A percentile compares a stretch with the other conserved stretches of the same genome.
Evolutionary conservation across 2,329 filamentous ascomycete species (phyloP).

Genomic region (Tolypocladium amazonense): DNA sequence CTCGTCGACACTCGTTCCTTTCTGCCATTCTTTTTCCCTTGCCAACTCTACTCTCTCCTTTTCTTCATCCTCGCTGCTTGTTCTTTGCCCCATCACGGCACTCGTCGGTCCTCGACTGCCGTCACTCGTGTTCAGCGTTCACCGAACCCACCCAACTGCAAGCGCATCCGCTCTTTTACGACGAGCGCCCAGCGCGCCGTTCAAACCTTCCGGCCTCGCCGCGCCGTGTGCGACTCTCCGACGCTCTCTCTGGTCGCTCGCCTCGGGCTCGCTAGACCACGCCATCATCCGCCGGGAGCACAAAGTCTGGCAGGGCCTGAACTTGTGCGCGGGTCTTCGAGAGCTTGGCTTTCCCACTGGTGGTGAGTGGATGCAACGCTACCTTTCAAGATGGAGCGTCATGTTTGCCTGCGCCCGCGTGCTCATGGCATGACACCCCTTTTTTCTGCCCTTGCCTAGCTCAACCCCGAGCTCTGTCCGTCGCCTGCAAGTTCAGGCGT

Average conservation of each 20-base stretch:
- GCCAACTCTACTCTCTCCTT: background rate
- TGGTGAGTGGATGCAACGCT: constrained; percentile 8
- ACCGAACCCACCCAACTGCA: background rate
- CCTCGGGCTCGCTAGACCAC: background rate
- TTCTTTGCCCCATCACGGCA: background rate
- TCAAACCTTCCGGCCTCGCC: background rate
- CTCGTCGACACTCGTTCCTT: background rate
- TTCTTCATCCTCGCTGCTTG: background rate
- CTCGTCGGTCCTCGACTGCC: background rate
- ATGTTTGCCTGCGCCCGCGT: constrained; percentile 2
- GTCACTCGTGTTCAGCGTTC: background rate
- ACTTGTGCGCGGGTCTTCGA: background rate
- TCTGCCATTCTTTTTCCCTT: background rate
- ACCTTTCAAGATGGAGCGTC: background rate
- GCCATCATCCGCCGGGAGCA: background rate
- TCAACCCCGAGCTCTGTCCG: background rate
- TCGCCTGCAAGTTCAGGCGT: background rate
- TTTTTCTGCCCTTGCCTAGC: background rate
- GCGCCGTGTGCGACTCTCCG: background rate
- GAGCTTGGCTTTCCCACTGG: background rate
- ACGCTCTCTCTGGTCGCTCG: background rate
- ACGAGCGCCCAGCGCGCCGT: background rate
- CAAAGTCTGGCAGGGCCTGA: background rate
- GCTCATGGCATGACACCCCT: constrained; percentile 1
- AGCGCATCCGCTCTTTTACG: background rate